Base-by-base conservation (phyloP, 106 monocot genomes). In the Apostasia ramifera region DNA sequence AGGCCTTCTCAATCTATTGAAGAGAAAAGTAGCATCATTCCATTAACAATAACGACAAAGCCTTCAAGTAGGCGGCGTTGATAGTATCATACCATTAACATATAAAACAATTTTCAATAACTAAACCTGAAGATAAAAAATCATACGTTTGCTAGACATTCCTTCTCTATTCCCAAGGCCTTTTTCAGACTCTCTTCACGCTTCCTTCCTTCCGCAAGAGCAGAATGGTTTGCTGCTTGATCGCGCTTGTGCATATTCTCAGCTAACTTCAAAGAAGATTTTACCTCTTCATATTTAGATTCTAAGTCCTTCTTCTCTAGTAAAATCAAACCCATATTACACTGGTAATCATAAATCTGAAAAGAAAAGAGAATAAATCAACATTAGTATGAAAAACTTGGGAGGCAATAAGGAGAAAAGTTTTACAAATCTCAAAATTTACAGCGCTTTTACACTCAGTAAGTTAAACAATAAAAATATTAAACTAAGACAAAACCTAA, bases 311-410 rank as follows among this genome's bases (percentile, higher is more conserved):
- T 88, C 71, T 65, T 84, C 67, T 95, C 91, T 61, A 89, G 14
- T 71, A 95, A 68, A 61, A 95, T 74, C 70, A 95, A 86, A 10
- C 91, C 95, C 86, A 95, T 84, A 59, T 89, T 83, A 71, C 92
- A 77, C 66, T 95, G 91, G 72, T 84, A 91, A n/a, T 89, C 88
- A 82, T 86, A 91, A 3, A 88, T 55, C 95, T 95, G 72, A 77
- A 85, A 47, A 8, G 79, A 47, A 53, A 49, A 3, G 47, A 52
- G 7, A 67, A 55, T 13, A 44, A 63, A 53, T 10, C 6, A 40
- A 37, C 54, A 61, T 52, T 42, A 44, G 45, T 39, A 26, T 15
- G 40, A 15, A 45, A 57, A 26, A 65, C 3, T 66, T 51, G 6
- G 7, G 26, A 65, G 26, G 26, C 26, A 26, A 26, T 26, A 26